phyloP scores from a whole-genome alignment of 192 early-diverging fungal species.

The Coemansia aciculifera region DNA sequence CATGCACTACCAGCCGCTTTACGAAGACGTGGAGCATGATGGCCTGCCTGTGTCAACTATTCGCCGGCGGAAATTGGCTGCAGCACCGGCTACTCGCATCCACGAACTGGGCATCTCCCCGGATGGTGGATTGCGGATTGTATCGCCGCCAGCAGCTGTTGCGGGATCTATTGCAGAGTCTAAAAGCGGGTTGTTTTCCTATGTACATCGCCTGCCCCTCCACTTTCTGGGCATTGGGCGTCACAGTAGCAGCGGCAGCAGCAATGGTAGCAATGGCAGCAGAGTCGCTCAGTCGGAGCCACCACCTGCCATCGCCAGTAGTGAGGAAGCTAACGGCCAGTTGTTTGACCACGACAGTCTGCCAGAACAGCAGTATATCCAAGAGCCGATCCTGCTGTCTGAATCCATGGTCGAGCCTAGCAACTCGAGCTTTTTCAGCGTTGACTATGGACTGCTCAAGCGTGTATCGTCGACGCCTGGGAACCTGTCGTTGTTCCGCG shows the following conservation, averaged over 20 bases:
- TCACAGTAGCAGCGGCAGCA: conserved; percentile 6
- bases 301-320: background rate
- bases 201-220: conserved; percentile 19
- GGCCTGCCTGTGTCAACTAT: background rate
- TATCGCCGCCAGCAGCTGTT: background rate
- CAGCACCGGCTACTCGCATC: background rate
- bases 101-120: background rate
- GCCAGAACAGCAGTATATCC: conserved; percentile 1
- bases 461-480: conserved; percentile 50
- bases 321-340: background rate
- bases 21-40: conserved; percentile 3
- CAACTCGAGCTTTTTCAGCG: conserved; percentile 12
- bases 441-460: conserved; percentile 33
- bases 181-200: conserved; percentile 3
- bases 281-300: background rate
- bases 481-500: conserved; percentile 51
- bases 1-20: conserved; percentile 11
- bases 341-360: background rate
- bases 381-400: conserved; percentile 3
- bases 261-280: background rate
- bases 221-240: conserved; percentile 19
- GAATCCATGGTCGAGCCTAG: conserved; percentile 8
- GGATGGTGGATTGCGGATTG: background rate
- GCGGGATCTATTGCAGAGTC: background rate
- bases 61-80: background rate